Conservation (phyloP, 176 grass and related monocot species). For the Musa itinerans region DNA sequence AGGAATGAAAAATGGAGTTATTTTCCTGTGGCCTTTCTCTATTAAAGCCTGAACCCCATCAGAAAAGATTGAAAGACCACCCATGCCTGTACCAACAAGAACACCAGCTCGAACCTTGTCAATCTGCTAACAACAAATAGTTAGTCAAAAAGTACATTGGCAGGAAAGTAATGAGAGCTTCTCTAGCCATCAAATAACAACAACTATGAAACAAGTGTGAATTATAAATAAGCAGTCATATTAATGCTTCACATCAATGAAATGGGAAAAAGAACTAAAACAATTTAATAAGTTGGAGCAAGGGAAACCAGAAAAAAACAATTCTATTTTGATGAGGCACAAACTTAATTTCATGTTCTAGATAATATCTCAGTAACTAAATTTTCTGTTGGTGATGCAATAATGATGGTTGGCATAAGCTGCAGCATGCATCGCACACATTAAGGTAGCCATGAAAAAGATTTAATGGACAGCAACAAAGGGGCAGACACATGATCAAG, state of each 20-base stretch:
- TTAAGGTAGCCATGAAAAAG: neutral
- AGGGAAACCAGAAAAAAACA: neutral
- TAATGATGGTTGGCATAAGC: neutral
- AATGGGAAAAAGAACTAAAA: neutral
- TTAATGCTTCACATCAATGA: neutral
- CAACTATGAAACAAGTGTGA: neutral
- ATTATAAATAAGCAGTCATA: neutral
- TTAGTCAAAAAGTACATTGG: neutral
- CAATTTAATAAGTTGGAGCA: no score
- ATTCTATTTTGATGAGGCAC: neutral
- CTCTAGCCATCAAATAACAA: neutral
- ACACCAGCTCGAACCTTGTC: constrained; percentile 85
- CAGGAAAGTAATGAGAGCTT: neutral
- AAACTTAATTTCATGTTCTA: no score
- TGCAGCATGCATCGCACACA: neutral
- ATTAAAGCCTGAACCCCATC: constrained; percentile 94
- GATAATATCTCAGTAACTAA: neutral
- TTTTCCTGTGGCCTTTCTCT: constrained; percentile 87
- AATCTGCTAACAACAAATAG: constrained; percentile 34
- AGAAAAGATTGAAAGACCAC: constrained; percentile 85
- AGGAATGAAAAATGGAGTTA: constrained; percentile 95
- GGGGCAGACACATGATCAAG: neutral
- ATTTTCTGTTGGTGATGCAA: neutral
- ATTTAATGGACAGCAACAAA: neutral
- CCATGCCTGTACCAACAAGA: constrained; percentile 96